Evolutionary conservation across 306 rosid species (phyloP).

Genomic region (Acmispon strigosus): DNA sequence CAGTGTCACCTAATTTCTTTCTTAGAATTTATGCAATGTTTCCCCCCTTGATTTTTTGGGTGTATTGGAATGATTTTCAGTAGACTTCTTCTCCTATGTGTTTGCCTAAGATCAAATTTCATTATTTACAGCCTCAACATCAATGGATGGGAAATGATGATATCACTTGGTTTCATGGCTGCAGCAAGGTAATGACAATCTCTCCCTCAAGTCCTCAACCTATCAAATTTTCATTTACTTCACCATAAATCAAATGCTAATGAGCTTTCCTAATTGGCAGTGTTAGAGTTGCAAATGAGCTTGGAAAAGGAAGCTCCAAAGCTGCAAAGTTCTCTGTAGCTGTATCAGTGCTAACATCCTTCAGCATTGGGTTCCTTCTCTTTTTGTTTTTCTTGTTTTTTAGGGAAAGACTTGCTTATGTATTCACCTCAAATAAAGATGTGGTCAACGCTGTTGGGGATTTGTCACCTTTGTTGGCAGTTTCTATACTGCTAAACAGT

Average conservation of each 20-base stretch:
- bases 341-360: conserved; percentile 32
- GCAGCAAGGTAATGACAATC: conserved; percentile 37
- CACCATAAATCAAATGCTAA: neutral
- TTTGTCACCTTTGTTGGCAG: conserved; percentile 36
- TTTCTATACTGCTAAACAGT: conserved; percentile 46
- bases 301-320: conserved; percentile 43
- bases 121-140: conserved; percentile 41
- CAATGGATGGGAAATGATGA: conserved; percentile 59
- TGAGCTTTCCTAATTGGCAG: conserved; percentile 4
- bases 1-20: neutral
- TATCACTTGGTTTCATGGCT: conserved; percentile 44
- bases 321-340: conserved; percentile 40
- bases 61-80: no score
- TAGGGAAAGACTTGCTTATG: conserved; percentile 33
- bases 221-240: neutral
- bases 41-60: neutral
- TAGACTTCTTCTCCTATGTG: neutral
- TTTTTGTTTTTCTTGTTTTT: conserved; percentile 37
- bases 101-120: neutral
- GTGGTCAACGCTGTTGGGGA: conserved; percentile 35
- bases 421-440: conserved; percentile 32
- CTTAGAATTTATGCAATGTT: neutral
- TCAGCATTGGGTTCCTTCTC: conserved; percentile 26
- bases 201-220: neutral
- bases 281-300: conserved; percentile 51